Evolutionary conservation across 306 rosid genomes (phyloP).

Genomic region (Cicer chorassanicum): DNA sequence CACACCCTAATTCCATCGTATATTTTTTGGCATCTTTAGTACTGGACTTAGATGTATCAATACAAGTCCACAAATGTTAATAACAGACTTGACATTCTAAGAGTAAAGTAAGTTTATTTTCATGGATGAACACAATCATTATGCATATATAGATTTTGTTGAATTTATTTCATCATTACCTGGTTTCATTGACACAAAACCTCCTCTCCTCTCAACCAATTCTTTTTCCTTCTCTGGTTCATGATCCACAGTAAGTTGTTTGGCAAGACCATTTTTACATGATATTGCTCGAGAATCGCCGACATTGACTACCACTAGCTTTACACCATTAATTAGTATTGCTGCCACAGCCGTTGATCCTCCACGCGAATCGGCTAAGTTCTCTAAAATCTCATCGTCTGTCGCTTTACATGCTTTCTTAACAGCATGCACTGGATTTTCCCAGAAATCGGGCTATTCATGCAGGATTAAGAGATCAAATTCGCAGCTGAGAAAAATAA

Average conservation of each 20-base stretch:
- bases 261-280: conserved; percentile 54
- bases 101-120: neutral
- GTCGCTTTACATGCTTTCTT: conserved; percentile 58
- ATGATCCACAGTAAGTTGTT: conserved; percentile 61
- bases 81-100: neutral
- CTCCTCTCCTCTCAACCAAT: conserved; percentile 67
- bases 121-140: neutral
- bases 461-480: conserved; percentile 40
- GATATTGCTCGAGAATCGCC: conserved; percentile 68
- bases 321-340: conserved; percentile 59
- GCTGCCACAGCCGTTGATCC: conserved; percentile 77
- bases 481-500: conserved; percentile 12
- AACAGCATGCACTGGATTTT: conserved; percentile 58
- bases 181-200: conserved; percentile 51
- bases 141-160: neutral
- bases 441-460: conserved; percentile 65
- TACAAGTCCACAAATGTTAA: too few relatives aligned
- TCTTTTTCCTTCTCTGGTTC: conserved; percentile 62
- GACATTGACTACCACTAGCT: conserved; percentile 55
- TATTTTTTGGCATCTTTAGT: too few relatives aligned
- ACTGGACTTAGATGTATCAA: too few relatives aligned
- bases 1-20: conserved; percentile 44
- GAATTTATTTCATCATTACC: conserved; percentile 45
- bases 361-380: conserved; percentile 47
- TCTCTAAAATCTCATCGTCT: conserved; percentile 59